Base-by-base conservation (phyloP, 352 stramenopile species). In the Phytophthora capsici region DNA sequence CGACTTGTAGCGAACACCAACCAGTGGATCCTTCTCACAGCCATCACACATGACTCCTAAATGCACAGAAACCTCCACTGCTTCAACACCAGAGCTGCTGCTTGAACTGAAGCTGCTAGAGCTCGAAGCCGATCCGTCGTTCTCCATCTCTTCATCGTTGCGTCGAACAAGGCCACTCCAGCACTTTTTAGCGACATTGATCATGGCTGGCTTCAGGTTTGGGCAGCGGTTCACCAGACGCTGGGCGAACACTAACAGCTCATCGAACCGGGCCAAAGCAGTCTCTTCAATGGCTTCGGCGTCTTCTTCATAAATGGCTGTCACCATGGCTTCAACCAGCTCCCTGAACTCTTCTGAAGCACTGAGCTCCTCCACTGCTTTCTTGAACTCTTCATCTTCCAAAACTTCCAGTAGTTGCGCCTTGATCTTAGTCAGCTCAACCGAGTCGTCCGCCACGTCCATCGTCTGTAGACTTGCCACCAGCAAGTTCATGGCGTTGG, bases 1-100 rank as follows among this genome's bases (percentile, higher is more conserved):
- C 17, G 82, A 89, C 76, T 96, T 96, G 84, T 90, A 97, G 43
- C 85, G 88, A 5, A 81, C 66, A 14, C 86, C 86, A 26, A 84
- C 44, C 3, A 94, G 60, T 6, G 84, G 82, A 2, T 25, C 53
- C 73, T 82, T 80, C 19, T 86, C 58, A 56, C 86, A 90, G 17
- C 82, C 77, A 45, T 88, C 65, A n/a, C 82, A 90, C 16, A 76
- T 54, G 3, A 90, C 46, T 8, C 55, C 67, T 6, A 76, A 45
- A 43, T 90, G 82, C 14, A 82, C 47, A 1, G 61, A 14, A 34
- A 63, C 45, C 22, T 74, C 61, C 16, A 57, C 65, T 3, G 41
- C 58, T 7, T 63, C 62, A 22, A 69, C 55, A 16, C 36, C 38
- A 66, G 26, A 19, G 3, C 34, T 28, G 26, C 54, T 12, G 25